Conservation (phyloP, 1,284 basidiomycete species). For the Puccinia polysora region DNA sequence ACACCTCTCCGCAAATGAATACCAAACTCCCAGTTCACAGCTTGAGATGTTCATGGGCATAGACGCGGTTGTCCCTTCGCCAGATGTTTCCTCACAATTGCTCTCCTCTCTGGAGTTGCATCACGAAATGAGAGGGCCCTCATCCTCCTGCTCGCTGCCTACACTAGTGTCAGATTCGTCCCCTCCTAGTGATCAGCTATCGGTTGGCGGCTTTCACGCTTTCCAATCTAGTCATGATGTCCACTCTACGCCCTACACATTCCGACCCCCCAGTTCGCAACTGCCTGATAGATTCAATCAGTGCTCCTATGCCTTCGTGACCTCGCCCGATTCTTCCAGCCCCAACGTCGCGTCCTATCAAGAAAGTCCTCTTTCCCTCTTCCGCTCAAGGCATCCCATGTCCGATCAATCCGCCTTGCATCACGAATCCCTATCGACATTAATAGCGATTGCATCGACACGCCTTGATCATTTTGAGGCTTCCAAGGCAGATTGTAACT, state of each 20-base stretch:
- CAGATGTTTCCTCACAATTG: conserved; percentile 16
- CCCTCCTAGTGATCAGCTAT: not conserved
- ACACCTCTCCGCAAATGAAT: not conserved
- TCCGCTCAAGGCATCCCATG: not conserved
- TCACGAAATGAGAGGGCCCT: conserved; percentile 4
- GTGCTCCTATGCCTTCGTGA: conserved; percentile 8
- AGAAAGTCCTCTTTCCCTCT: not conserved
- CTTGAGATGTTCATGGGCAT: conserved; percentile 22
- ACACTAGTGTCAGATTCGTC: conserved; percentile 2
- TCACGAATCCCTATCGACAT: conserved; percentile 8
- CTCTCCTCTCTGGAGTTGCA: conserved; percentile 1
- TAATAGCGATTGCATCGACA: conserved; percentile 3
- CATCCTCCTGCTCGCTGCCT: conserved; percentile 11
- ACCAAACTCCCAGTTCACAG: not conserved
- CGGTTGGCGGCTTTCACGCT: not conserved
- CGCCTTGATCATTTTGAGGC: conserved; percentile 13
- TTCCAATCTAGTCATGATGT: not conserved
- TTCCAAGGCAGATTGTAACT: not conserved
- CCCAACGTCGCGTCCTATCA: not conserved
- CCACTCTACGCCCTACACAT: conserved; percentile 3
- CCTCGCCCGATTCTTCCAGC: conserved; percentile 4
- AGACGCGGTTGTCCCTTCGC: not conserved
- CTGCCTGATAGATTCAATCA: conserved; percentile 8
- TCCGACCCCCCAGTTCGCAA: not conserved
- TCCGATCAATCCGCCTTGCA: not conserved